These are phyloP conservation scores for Monoraphidium neglectum DNA, from an alignment of 139 green algal species.

Conservation along the genomic window DNA sequence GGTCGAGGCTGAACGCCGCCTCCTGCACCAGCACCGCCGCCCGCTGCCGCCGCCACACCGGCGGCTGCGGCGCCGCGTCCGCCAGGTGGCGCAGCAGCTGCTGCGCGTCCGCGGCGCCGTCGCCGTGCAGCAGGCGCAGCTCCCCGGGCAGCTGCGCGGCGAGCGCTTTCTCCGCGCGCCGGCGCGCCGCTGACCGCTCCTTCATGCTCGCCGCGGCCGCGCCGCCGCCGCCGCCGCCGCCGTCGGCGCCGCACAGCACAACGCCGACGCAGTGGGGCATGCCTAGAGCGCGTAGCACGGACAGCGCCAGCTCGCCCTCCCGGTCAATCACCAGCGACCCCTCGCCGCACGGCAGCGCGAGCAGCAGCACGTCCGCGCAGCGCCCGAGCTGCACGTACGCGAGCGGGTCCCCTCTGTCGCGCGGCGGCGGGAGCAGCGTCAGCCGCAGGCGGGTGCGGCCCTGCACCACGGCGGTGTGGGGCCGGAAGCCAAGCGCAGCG, in stretches of 20 bases:
- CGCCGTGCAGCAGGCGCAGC: conserved; percentile 41
- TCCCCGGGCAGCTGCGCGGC: conserved; percentile 36
- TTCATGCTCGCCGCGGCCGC: conserved; percentile 55
- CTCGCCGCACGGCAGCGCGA: conserved; percentile 55
- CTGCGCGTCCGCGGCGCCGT: conserved; percentile 52
- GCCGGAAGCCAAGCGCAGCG: background rate
- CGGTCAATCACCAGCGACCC: conserved; percentile 44
- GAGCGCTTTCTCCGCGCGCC: conserved; percentile 69
- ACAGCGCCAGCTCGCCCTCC: conserved; percentile 52
- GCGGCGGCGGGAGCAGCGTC: conserved; percentile 69
- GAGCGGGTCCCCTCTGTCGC: conserved; percentile 57
- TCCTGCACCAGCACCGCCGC: conserved; percentile 69
- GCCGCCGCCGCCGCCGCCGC: background rate
- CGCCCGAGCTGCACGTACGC: conserved; percentile 62
- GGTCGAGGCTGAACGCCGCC: conserved; percentile 37
- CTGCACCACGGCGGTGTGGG: conserved; percentile 9
- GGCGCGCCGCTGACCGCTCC: conserved; percentile 72
- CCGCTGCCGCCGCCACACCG: conserved; percentile 77
- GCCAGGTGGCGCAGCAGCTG: conserved; percentile 72
- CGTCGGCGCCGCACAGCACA: conserved; percentile 34
- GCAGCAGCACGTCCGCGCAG: conserved; percentile 60
- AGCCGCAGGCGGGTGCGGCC: conserved; percentile 47
- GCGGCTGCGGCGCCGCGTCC: conserved; percentile 48
- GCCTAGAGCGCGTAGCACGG: conserved; percentile 74
- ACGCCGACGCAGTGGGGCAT: conserved; percentile 62